A percentile compares a stretch with the other conserved stretches of the same genome.
Conservation (phyloP, 2,329 filamentous ascomycete genomes). For the Chaetomiaceae sp. region DNA sequence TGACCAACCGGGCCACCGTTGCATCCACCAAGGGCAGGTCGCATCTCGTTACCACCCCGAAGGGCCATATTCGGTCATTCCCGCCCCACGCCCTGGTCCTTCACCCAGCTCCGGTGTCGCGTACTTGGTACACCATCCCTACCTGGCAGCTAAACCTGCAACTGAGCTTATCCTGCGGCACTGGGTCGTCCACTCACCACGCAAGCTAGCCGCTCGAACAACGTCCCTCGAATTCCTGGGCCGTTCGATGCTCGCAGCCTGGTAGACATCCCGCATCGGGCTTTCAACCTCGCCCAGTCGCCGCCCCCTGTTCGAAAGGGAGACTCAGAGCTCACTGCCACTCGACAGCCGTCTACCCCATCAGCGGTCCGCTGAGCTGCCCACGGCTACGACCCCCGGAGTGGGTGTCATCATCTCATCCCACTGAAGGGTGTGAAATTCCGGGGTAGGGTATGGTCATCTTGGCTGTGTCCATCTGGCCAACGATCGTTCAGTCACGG, state of each 20-base stretch:
- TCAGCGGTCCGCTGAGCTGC: not conserved
- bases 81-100: constrained; percentile 12
- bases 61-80: constrained; percentile 16
- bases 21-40: constrained; percentile 14
- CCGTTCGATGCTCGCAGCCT: not conserved
- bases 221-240: not conserved
- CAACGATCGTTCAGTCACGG: constrained; percentile 18
- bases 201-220: constrained; percentile 5
- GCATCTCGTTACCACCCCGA: constrained; percentile 6
- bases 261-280: constrained; percentile 12
- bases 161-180: too few relatives aligned
- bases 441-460: constrained; percentile 13
- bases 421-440: constrained; percentile 7
- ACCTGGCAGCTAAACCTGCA: not conserved
- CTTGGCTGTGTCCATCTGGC: constrained; percentile 17
- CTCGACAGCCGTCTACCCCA: not conserved
- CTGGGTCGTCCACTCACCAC: not conserved
- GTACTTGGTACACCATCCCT: not conserved
- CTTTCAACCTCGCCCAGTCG: constrained; percentile 12
- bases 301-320: constrained; percentile 13
- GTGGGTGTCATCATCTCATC: constrained; percentile 6
- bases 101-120: constrained; percentile 9
- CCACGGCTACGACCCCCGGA: constrained; percentile 9
- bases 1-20: constrained; percentile 7
- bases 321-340: constrained; percentile 6